These are phyloP conservation scores for Colletotrichum ledebouriae DNA, from an alignment of 2,329 filamentous ascomycete species.

Conservation along the genomic window DNA sequence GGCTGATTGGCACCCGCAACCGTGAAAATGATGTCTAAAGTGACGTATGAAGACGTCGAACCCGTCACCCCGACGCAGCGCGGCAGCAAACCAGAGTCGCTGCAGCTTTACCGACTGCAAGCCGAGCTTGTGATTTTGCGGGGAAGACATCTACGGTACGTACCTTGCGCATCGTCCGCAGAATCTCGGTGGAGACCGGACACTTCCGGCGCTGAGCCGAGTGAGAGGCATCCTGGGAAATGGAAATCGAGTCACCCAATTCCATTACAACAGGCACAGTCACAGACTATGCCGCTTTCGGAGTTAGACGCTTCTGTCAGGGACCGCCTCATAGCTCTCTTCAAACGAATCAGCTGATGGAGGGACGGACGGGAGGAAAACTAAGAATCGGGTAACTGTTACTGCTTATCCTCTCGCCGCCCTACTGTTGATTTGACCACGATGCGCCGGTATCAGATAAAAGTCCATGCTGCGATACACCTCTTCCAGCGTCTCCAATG, in stretches of 20 bases:
- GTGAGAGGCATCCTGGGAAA: not conserved
- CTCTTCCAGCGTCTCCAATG: too few species aligned
- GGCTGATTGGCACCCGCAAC: conserved; percentile 29
- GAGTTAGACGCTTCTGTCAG: not conserved
- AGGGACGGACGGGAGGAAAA: conserved; percentile 22
- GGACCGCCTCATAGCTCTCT: conserved; percentile 27
- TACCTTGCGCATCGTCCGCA: not conserved
- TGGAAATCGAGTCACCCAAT: not conserved
- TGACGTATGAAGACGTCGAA: conserved; percentile 20
- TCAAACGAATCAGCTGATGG: conserved; percentile 15
- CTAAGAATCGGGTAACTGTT: not conserved
- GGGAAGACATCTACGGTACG: conserved; percentile 49
- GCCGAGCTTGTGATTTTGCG: conserved; percentile 72
- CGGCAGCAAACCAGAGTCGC: too few species aligned
- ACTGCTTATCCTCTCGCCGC: conserved; percentile 14
- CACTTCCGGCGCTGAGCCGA: conserved; percentile 36
- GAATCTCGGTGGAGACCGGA: conserved; percentile 19
- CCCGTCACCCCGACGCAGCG: too few species aligned
- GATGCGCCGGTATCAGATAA: conserved; percentile 27
- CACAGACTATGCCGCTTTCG: not conserved
- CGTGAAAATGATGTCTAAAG: conserved; percentile 12
- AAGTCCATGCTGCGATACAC: conserved; percentile 7
- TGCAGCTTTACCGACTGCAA: conserved; percentile 60
- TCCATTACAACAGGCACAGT: not conserved
- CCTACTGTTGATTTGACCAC: not conserved